A percentile compares a stretch with the other conserved stretches of the same genome.
phyloP scores from a whole-genome alignment of 2,329 filamentous ascomycete species.

The Pseudogymnoascus sp. region DNA sequence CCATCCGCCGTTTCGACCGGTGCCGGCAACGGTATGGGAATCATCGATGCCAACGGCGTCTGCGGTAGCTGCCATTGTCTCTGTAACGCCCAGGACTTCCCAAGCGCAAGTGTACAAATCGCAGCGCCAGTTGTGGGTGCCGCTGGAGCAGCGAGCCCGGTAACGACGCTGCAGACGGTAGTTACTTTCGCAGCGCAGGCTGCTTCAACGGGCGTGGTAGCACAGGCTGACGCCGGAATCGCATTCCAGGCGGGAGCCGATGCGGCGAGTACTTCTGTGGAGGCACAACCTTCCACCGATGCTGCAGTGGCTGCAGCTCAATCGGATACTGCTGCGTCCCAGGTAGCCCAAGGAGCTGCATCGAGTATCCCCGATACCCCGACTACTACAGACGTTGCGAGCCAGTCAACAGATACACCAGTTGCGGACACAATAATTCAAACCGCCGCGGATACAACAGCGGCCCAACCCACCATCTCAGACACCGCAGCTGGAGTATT shows the following conservation, averaged over 20 bases:
- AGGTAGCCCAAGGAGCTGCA: background rate
- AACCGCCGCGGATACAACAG: background rate
- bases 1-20: background rate
- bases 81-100: background rate
- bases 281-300: background rate
- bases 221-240: background rate
- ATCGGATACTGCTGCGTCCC: background rate
- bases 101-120: background rate
- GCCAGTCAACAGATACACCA: constrained; percentile 3
- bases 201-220: constrained; percentile 4
- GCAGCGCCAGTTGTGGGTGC: background rate
- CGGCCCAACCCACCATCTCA: background rate
- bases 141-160: background rate
- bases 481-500: background rate
- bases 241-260: background rate
- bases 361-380: background rate
- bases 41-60: background rate
- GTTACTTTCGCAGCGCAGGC: constrained; percentile 1
- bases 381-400: background rate
- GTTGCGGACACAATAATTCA: constrained; percentile 11
- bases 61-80: background rate
- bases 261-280: background rate
- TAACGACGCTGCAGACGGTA: constrained; percentile 10
- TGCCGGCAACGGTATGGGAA: background rate
- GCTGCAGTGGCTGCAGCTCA: background rate